Evolutionary conservation across 2,329 filamentous ascomycete genomes (phyloP).

Genomic region (Aspergillus viridinutans): DNA sequence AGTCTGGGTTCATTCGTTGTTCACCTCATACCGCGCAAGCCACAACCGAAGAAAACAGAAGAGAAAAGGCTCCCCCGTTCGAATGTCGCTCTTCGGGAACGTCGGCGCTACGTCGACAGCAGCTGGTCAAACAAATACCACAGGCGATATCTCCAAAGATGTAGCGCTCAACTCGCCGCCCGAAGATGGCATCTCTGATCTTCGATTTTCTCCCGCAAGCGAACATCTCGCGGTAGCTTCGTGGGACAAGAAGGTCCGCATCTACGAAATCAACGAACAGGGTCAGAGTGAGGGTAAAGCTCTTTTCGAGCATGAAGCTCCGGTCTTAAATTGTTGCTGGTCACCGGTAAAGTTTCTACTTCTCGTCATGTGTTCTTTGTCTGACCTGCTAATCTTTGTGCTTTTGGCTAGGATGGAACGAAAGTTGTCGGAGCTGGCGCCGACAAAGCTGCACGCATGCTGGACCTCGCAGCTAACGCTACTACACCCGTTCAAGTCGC

Average conservation of each 20-base stretch:
- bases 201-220: constrained; percentile 71
- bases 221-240: constrained; percentile 87
- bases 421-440: constrained; percentile 84
- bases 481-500: constrained; percentile 65
- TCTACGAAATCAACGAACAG: constrained; percentile 81
- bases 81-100: constrained; percentile 51
- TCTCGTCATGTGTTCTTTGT: constrained; percentile 3
- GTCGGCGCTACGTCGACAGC: constrained; percentile 49
- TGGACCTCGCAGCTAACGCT: constrained; percentile 64
- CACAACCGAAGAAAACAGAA: neutral
- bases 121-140: constrained; percentile 59
- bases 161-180: constrained; percentile 73
- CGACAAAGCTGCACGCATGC: constrained; percentile 84
- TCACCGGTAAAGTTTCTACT: constrained; percentile 63
- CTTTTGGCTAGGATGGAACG: constrained; percentile 67
- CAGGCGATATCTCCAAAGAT: constrained; percentile 88
- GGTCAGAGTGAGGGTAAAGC: constrained; percentile 82
- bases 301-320: constrained; percentile 77
- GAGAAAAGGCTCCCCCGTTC: constrained; percentile 16
- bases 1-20: neutral
- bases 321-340: constrained; percentile 81
- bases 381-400: constrained; percentile 1
- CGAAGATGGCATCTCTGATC: constrained; percentile 82
- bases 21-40: neutral
- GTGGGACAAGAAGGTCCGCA: constrained; percentile 97